These are phyloP conservation scores for Stropharia rugosoannulata DNA, from an alignment of 768 basidiomycete genomes.

Conservation along the genomic window DNA sequence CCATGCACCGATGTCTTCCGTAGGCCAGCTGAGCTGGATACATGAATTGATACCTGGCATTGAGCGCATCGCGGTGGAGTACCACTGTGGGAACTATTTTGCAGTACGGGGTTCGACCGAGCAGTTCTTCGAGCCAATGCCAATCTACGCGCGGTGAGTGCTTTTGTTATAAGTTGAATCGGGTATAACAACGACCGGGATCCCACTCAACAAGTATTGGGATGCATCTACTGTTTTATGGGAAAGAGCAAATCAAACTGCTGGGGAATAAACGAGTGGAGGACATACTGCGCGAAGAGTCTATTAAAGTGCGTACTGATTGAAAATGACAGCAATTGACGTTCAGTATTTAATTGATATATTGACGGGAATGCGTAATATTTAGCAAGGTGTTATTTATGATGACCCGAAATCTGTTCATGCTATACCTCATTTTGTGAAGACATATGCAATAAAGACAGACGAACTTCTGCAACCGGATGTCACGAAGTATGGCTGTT, in stretches of 20 bases:
- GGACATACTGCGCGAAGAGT: slow-evolving; percentile 51
- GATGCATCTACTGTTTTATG: slow-evolving; percentile 77
- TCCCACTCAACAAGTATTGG: slow-evolving; percentile 39
- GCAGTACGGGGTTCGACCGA: slow-evolving; percentile 44
- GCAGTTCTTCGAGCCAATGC: slow-evolving; percentile 73
- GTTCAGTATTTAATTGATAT: neutral
- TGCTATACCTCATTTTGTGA: slow-evolving; percentile 55
- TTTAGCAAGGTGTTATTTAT: slow-evolving; percentile 55
- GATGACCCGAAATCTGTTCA: slow-evolving; percentile 49
- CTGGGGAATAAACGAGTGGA: slow-evolving; percentile 49
- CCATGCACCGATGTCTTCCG: slow-evolving; percentile 26
- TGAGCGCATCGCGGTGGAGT: slow-evolving; percentile 47
- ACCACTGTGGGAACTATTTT: slow-evolving; percentile 63
- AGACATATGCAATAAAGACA: slow-evolving; percentile 51
- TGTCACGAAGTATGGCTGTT: slow-evolving; percentile 56
- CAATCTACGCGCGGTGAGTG: slow-evolving; percentile 54
- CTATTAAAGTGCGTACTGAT: slow-evolving; percentile 39
- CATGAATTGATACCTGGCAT: slow-evolving; percentile 53
- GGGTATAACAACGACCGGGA: slow-evolving; percentile 1
- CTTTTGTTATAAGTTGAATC: neutral
- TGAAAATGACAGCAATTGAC: neutral
- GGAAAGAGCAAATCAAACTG: slow-evolving; percentile 46
- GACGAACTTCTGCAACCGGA: slow-evolving; percentile 67
- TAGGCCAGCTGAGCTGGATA: slow-evolving; percentile 36
- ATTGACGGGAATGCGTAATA: neutral